Evolutionary conservation across 768 basidiomycete genomes (phyloP).

Genomic region (Tulasnella sp.): DNA sequence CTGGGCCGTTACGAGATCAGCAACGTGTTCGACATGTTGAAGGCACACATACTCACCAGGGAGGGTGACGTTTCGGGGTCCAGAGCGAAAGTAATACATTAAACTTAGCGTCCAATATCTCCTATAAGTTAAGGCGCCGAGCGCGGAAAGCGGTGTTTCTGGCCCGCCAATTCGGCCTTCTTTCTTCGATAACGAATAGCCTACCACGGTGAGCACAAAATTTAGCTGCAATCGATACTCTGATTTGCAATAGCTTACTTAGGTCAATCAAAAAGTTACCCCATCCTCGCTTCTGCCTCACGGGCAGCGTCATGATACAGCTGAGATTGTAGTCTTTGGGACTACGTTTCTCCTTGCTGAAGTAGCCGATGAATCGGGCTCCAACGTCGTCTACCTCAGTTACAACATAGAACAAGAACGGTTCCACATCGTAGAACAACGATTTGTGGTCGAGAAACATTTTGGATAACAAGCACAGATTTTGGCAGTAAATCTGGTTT

Average conservation of each 20-base stretch:
- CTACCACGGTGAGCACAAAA: slow-evolving; percentile 31
- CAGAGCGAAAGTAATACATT: slow-evolving; percentile 60
- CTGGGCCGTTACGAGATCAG: slow-evolving; percentile 25
- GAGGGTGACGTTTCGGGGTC: slow-evolving; percentile 48
- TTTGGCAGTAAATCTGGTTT: slow-evolving; percentile 89
- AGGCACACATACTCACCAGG: slow-evolving; percentile 45
- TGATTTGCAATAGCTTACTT: slow-evolving; percentile 57
- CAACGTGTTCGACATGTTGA: not conserved
- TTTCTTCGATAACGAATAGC: slow-evolving; percentile 92
- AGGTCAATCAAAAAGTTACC: slow-evolving; percentile 96
- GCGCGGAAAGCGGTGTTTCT: slow-evolving; percentile 86
- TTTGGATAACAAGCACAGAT: slow-evolving; percentile 91
- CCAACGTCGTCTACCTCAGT: slow-evolving; percentile 82
- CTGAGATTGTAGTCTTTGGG: slow-evolving; percentile 94
- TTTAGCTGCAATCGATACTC: not conserved
- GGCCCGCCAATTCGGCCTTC: slow-evolving; percentile 84
- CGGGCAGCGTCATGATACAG: slow-evolving; percentile 98
- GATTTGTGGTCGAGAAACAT: slow-evolving; percentile 99
- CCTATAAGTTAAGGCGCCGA: slow-evolving; percentile 89
- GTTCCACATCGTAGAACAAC: slow-evolving; percentile 97
- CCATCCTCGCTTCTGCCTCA: slow-evolving; percentile 91
- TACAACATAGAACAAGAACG: slow-evolving; percentile 97
- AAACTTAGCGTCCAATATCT: slow-evolving; percentile 88
- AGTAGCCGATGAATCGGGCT: slow-evolving; percentile 93
- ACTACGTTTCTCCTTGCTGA: slow-evolving; percentile 96